These are phyloP conservation scores for Botryotinia convoluta DNA, from an alignment of 2,329 filamentous ascomycete species.

Conservation along the genomic window DNA sequence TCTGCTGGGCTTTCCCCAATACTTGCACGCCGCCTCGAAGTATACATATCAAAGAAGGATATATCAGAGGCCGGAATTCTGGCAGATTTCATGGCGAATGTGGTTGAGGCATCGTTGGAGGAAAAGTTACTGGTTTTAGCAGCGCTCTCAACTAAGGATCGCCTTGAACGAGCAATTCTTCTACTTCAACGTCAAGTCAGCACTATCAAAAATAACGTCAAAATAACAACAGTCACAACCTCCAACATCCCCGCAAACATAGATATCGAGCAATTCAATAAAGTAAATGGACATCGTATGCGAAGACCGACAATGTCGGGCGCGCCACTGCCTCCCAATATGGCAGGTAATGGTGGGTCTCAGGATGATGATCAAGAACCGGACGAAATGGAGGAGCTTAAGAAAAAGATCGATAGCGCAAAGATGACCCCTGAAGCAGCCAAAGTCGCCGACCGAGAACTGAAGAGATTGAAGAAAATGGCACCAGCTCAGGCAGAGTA, in stretches of 20 bases:
- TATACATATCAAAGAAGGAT: slow-evolving; percentile 82
- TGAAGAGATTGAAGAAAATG: slow-evolving; percentile 90
- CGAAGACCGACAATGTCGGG: slow-evolving; percentile 33
- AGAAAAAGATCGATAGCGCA: slow-evolving; percentile 80
- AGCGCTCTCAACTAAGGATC: slow-evolving; percentile 73
- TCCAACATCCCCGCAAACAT: slow-evolving; percentile 60
- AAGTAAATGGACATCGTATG: slow-evolving; percentile 43
- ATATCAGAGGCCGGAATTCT: slow-evolving; percentile 78
- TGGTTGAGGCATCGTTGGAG: slow-evolving; percentile 82
- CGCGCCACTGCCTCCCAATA: slow-evolving; percentile 30
- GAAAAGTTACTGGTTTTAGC: slow-evolving; percentile 87
- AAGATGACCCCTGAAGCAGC: slow-evolving; percentile 78
- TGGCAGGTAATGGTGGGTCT: slow-evolving; percentile 33
- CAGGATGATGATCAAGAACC: slow-evolving; percentile 71
- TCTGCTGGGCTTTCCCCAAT: slow-evolving; percentile 71
- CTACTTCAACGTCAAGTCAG: slow-evolving; percentile 79
- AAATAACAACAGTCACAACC: slow-evolving; percentile 74
- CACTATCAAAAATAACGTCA: slow-evolving; percentile 81
- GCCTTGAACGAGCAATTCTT: slow-evolving; percentile 79
- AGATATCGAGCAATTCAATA: slow-evolving; percentile 53
- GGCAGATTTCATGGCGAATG: slow-evolving; percentile 95
- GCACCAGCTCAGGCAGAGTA: slow-evolving; percentile 95
- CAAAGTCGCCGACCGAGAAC: slow-evolving; percentile 86
- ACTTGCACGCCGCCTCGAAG: slow-evolving; percentile 80
- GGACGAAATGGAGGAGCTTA: slow-evolving; percentile 87